phyloP scores from a whole-genome alignment of 345 rosid genomes.

The Abelmoschus esculentus region DNA sequence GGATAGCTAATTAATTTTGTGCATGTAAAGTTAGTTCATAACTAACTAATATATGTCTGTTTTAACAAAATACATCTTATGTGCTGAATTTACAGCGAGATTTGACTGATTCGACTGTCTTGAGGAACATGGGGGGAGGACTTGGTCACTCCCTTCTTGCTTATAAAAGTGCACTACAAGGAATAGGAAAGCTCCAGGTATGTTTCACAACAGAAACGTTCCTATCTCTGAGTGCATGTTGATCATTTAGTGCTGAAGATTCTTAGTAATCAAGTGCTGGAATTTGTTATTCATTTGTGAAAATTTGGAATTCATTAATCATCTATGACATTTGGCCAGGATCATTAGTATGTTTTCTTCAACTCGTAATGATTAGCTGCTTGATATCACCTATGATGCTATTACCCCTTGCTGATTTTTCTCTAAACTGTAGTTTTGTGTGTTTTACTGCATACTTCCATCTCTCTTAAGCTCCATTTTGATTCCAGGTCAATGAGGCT shows the following conservation, averaged over 20 bases:
- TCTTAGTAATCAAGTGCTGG: neutral
- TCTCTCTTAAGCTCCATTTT: neutral
- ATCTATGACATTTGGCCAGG: neutral
- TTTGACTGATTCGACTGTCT: slow-evolving; percentile 87
- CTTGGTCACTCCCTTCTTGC: slow-evolving; percentile 94
- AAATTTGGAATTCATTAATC: neutral
- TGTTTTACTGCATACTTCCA: neutral
- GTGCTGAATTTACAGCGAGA: slow-evolving; percentile 57
- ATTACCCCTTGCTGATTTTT: neutral
- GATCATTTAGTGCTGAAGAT: neutral
- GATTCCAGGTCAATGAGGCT: slow-evolving; percentile 69
- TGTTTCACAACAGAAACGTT: slow-evolving; percentile 3
- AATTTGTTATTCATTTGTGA: neutral
- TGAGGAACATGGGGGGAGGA: slow-evolving; percentile 92
- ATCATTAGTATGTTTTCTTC: neutral
- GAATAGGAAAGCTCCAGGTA: slow-evolving; percentile 89
- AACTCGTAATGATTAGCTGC: neutral
- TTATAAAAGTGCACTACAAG: slow-evolving; percentile 80
- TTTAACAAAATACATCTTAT: neutral
- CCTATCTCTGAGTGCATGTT: neutral
- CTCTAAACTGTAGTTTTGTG: neutral
- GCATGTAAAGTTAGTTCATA: neutral
- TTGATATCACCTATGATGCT: neutral
- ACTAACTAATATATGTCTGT: neutral
- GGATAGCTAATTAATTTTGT: neutral